Base-by-base conservation (phyloP, 2,329 filamentous ascomycete species). In the Myriosclerotinia scirpicola region DNA sequence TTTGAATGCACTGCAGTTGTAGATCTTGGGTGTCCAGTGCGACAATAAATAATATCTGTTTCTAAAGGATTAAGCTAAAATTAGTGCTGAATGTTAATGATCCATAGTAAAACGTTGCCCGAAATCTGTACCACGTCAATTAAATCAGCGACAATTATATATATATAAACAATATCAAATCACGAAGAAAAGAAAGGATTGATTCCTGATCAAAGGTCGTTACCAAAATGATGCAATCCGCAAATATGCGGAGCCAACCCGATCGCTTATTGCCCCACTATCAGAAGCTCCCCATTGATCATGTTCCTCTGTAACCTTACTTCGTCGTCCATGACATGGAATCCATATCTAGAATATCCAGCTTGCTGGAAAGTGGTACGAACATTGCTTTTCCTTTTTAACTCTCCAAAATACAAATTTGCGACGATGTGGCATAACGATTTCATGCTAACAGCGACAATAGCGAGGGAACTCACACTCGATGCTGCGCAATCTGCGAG, bases 381-480 rank as follows among this genome's bases (percentile, higher is more conserved):
- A 73, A 68, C 40, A 54, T 48, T 38, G 11, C 66, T 22, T 54
- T 42, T 34, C 56, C 30, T n/a, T 2, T 20, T 46, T 56, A 30
- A 65, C 48, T 15, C 12, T 11, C 38, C 14, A 36, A 61, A 22
- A 54, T 26, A 38, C 3, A 26, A 26, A 52, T 44, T 22, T 12
- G 26, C 36, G 44, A 53, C 14, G 12, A 66, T 66, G 64, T 66
- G 64, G 64, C 64, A 66, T 34, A 62, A 38, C 22, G 55, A 68
- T 58, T 52, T 63, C 12, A 56, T 64, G 64, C 71, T 73, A 61
- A 70, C 30, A 26, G 69, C 44, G 63, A 67, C 62, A 64, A 54
- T 80, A 97, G 95, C 95, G 77, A 90, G 95, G 80, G 95, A 98
- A 80, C 89, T 99, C 77, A 99, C 95, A 67, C 88, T 99, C 80